Conservation (phyloP, 805 yeast genomes). For the Nakazawaea wyomingensis region DNA sequence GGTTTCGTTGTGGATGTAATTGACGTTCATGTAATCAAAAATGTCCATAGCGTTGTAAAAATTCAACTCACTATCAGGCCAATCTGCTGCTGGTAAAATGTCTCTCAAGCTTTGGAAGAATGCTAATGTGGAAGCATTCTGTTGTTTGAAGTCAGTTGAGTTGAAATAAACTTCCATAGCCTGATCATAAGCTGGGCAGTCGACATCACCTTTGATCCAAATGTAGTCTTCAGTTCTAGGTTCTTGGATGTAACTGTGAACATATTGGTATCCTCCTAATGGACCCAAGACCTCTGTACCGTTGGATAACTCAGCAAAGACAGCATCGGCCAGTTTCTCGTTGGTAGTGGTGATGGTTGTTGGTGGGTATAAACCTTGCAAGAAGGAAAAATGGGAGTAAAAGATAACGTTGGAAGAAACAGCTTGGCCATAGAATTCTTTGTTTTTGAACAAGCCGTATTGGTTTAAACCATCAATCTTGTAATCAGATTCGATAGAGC, state of each 20-base stretch:
- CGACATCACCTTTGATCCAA: slow-evolving; percentile 36
- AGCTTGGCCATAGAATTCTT: slow-evolving; percentile 33
- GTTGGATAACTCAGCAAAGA: slow-evolving; percentile 31
- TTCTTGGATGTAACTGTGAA: slow-evolving; percentile 31
- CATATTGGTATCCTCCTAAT: slow-evolving; percentile 41
- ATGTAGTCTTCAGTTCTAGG: slow-evolving; percentile 31
- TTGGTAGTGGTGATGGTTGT: slow-evolving; percentile 23
- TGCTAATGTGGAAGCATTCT: slow-evolving; percentile 30
- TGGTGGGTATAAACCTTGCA: slow-evolving; percentile 46
- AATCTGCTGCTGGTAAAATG: slow-evolving; percentile 22
- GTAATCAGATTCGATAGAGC: slow-evolving; percentile 23
- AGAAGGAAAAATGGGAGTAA: slow-evolving; percentile 36
- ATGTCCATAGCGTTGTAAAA: slow-evolving; percentile 35
- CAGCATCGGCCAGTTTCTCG: slow-evolving; percentile 19
- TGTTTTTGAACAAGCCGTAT: slow-evolving; percentile 30
- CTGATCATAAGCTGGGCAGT: slow-evolving; percentile 33
- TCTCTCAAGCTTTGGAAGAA: slow-evolving; percentile 33
- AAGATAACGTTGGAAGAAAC: slow-evolving; percentile 32
- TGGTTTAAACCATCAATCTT: slow-evolving; percentile 26
- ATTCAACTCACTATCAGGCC: slow-evolving; percentile 26
- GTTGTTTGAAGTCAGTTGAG: slow-evolving; percentile 25
- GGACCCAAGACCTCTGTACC: slow-evolving; percentile 36
- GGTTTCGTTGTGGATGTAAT: slow-evolving; percentile 35
- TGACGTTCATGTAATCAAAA: slow-evolving; percentile 35
- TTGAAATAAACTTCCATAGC: slow-evolving; percentile 27